Evolutionary conservation across 306 rosid genomes (phyloP), one percentile per base, ranked within the genome.

Genomic region (Vigna radiata): DNA sequence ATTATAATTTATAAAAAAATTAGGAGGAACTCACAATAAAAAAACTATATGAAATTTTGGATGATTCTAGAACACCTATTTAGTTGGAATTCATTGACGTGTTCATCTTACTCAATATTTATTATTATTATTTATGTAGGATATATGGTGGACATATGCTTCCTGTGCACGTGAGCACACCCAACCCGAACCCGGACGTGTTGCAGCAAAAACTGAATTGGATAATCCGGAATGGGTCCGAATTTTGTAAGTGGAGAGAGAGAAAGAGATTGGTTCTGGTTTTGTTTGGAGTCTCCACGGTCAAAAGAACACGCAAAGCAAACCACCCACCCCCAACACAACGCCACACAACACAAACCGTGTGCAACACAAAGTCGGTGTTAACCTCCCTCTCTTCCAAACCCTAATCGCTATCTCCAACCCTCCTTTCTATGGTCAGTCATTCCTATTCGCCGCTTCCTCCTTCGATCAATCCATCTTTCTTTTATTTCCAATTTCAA

Each of bases 141-240:
- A 37, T 8, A 29, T 43, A 10, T 43, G 3, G 15, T 44, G 3
- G 6, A 52, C 58, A 9, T 11, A 56, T 16, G 16, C 10, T 2
- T 7, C 2, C 2, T 1, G 50, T 66, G 16, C 70, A 71, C 83
- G 72, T 49, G 85, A 81, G 84, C 85, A 67, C 91, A 90, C 79
- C 50, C 77, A 46, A 92, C 55, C 86, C 3, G 4, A 84, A 74
- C 93, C 93, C 97, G 97, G 97, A 92, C 88, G 43, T 84, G 86
- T 85, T 73, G 77, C 84, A 73, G 83, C 8, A 65, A 81, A 88
- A 90, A 83, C 79, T 73, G 81, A 86, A 90, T 84, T 90, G 88
- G 56, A 90, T 89, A 87, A 85, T 82, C 85, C 77, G 87, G 75
- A 83, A 90, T 75, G 86, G 86, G 88, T 90, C 96, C 96, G 94